Percentiles rank a stretch among this genome's conserved stretches.
These are phyloP conservation scores for Yarrowia sp. DNA, from an alignment of 805 yeast species.

Conservation along the genomic window DNA sequence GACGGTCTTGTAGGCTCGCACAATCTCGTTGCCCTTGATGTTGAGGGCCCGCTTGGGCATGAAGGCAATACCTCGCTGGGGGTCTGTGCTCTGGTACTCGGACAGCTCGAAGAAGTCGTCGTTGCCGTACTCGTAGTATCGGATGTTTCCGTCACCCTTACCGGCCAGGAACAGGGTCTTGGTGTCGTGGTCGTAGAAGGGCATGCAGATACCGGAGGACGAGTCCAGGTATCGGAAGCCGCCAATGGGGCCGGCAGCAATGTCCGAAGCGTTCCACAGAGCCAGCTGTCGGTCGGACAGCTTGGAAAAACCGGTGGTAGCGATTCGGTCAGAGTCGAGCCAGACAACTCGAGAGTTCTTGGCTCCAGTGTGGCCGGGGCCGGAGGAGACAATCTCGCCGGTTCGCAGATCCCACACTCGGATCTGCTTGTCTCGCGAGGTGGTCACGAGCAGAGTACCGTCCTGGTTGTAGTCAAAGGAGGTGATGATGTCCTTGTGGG, in stretches of 20 bases:
- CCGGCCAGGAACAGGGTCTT: conserved; percentile 89
- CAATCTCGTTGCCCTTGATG: conserved; percentile 82
- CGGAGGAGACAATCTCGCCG: conserved; percentile 78
- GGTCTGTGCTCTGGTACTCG: conserved; percentile 87
- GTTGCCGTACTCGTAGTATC: conserved; percentile 87
- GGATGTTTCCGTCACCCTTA: conserved; percentile 96
- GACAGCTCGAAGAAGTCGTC: conserved; percentile 84
- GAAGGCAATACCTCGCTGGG: conserved; percentile 95
- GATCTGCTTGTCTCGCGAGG: conserved; percentile 87
- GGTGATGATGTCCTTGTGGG: conserved; percentile 91
- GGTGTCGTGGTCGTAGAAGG: conserved; percentile 83
- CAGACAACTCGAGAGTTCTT: conserved; percentile 87
- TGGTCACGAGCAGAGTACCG: conserved; percentile 85
- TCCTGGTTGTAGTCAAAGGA: conserved; percentile 89
- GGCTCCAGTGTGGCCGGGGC: conserved; percentile 91
- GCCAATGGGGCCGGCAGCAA: conserved; percentile 83
- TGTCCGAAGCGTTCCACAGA: conserved; percentile 82
- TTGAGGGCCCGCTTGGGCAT: conserved; percentile 84
- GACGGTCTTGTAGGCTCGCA: conserved; percentile 84
- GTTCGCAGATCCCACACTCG: conserved; percentile 90
- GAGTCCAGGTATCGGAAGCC: conserved; percentile 88
- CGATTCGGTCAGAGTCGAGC: conserved; percentile 81
- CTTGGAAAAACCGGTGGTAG: conserved; percentile 93
- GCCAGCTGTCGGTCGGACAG: conserved; percentile 95
- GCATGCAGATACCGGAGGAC: conserved; percentile 92